Evolutionary conservation across 495 filamentous ascomycete species (phyloP), one percentile per base, ranked within the genome.

Genomic region (Evansstolkia leycettana): DNA sequence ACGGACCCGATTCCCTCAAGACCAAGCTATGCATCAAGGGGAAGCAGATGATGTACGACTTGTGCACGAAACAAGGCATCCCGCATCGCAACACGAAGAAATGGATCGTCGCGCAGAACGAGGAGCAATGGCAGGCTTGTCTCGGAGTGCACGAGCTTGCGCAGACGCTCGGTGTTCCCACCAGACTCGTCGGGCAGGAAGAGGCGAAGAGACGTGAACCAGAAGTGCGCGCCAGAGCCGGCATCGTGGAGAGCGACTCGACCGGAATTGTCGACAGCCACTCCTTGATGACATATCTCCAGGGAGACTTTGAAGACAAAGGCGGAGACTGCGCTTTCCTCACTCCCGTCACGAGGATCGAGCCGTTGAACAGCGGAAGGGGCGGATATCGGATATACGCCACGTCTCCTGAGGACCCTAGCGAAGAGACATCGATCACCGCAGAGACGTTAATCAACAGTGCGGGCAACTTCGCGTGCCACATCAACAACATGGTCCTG

Each of bases 261-360:
- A 95, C 89, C 0, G 90, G 90, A 0, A 98, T 98, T 25, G 67
- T 98, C 2, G 88, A 96, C 52, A 84, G 76, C 10, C 92, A 98
- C 40, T 58, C 70, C 0, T 67, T 84, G 18, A 95, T 96, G 89
- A 66, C 75, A 17, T 77, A 69, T 45, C 66, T 98, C 5, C 73
- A 81, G 27, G 84, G 79, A 12, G 66, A 69, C 19, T 82, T 94
- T 36, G 79, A 88, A 47, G 76, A 93, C 3, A 55, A 57, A 0
- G 87, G 85, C 14, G 89, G 90, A 0, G 73, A 81, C 19, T 54
- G 75, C 23, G 84, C 82, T 0, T 69, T 86, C 12, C 57, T 70
- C 26, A 77, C 76, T 15, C 40, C 52, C 0, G 86, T 95, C 0
- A 65, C 67, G 3, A 50, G 45, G 0, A 65, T 93, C 19, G 60